Evolutionary conservation across 345 rosid species (phyloP).

Genomic region (Triadica sebifera): DNA sequence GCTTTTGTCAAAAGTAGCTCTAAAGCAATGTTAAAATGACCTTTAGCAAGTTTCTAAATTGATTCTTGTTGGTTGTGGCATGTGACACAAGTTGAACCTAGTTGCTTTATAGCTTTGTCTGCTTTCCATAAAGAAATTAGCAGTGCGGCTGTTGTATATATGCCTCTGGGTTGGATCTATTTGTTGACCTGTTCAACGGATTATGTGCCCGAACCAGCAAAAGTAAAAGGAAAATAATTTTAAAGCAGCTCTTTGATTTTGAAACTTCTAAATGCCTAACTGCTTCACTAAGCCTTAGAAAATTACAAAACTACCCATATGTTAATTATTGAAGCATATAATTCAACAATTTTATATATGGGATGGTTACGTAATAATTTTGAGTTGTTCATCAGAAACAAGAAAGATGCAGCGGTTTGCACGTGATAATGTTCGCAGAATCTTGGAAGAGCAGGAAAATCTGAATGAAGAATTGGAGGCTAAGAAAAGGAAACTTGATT

Average conservation of each 20-base stretch:
- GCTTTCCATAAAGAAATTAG: too few relatives aligned
- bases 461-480: slow-evolving; percentile 57
- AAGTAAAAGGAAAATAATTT: background rate
- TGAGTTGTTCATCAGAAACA: slow-evolving; percentile 51
- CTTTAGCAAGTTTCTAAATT: background rate
- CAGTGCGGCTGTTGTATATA: background rate
- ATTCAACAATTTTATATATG: background rate
- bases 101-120: background rate
- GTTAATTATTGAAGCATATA: background rate
- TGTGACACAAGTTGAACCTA: background rate
- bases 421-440: slow-evolving; percentile 57
- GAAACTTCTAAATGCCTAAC: background rate
- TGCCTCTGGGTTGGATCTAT: background rate
- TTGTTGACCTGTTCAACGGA: background rate
- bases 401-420: slow-evolving; percentile 73
- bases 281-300: background rate
- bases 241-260: background rate
- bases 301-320: background rate
- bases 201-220: background rate
- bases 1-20: background rate
- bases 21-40: background rate
- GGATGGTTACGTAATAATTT: background rate
- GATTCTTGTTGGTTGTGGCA: background rate
- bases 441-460: slow-evolving; percentile 64
- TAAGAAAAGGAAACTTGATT: slow-evolving; percentile 51